Conservation (phyloP, 768 basidiomycete species). For the Termitomyces sp. region DNA sequence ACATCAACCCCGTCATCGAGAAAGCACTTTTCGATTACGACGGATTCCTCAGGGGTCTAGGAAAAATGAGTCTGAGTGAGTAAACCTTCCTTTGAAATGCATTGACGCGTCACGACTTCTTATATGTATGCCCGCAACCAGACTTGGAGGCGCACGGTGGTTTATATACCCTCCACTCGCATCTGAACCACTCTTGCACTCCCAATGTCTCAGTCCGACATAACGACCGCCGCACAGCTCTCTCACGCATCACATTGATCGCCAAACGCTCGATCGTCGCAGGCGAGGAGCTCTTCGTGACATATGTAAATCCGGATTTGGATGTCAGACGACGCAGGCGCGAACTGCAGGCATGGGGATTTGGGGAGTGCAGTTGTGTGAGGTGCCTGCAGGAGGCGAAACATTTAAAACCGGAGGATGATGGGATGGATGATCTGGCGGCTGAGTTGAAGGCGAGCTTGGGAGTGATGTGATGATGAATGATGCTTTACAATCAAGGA, state of each 20-base stretch:
- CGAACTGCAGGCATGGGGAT: constrained; percentile 68
- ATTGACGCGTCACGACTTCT: neutral
- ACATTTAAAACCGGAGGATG: constrained; percentile 25
- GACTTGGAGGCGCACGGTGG: constrained; percentile 86
- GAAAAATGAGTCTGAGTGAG: constrained; percentile 78
- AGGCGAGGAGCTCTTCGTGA: constrained; percentile 73
- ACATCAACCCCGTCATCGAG: constrained; percentile 39
- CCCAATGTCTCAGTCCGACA: constrained; percentile 81
- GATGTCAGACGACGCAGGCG: constrained; percentile 40
- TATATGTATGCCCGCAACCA: constrained; percentile 16
- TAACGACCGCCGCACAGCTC: constrained; percentile 59
- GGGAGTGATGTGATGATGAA: constrained; percentile 36
- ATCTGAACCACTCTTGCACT: constrained; percentile 80
- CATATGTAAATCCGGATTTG: constrained; percentile 71
- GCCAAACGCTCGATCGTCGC: constrained; percentile 56
- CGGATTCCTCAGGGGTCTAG: constrained; percentile 65
- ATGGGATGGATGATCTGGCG: constrained; percentile 41
- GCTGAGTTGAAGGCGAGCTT: constrained; percentile 60
- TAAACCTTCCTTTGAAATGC: constrained; percentile 9
- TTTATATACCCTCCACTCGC: constrained; percentile 79
- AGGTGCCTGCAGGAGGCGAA: constrained; percentile 61
- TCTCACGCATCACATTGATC: constrained; percentile 71
- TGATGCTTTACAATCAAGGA: neutral
- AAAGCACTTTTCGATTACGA: constrained; percentile 70
- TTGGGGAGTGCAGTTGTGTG: constrained; percentile 62